phyloP scores from a whole-genome alignment of 1,139 yeast genomes.

The Geotrichum fermentans region DNA sequence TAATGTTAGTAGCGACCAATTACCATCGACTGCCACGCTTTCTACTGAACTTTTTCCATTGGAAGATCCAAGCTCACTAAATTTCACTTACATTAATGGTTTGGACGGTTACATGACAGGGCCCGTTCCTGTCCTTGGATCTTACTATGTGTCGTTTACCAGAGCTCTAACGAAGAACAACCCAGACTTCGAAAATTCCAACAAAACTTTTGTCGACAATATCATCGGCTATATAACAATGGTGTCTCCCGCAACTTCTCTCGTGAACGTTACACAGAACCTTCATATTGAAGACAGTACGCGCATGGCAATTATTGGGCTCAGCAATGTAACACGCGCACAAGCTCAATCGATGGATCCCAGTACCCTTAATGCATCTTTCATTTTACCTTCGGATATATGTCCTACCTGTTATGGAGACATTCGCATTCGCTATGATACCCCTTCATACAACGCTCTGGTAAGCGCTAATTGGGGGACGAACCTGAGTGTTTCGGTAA shows the following conservation, averaged over 20 bases:
- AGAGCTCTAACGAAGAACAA: constrained; percentile 28
- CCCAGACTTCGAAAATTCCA: constrained; percentile 24
- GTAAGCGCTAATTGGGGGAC: constrained; percentile 46
- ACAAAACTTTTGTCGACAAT: constrained; percentile 20
- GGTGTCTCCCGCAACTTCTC: constrained; percentile 53
- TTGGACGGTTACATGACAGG: constrained; percentile 14
- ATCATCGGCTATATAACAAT: constrained; percentile 70
- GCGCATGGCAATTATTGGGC: constrained; percentile 31
- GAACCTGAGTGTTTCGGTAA: constrained; percentile 42
- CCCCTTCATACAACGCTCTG: constrained; percentile 34
- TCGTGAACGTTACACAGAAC: constrained; percentile 49
- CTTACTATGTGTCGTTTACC: constrained; percentile 28
- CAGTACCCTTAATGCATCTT: constrained; percentile 23
- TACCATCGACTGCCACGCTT: constrained; percentile 15
- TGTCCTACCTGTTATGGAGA: constrained; percentile 24
- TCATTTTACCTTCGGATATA: constrained; percentile 22
- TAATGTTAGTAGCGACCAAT: constrained; percentile 18
- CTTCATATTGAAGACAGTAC: constrained; percentile 41
- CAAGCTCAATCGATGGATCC: constrained; percentile 8
- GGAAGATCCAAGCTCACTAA: neutral
- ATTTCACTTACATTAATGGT: neutral
- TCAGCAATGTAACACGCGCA: constrained; percentile 11
- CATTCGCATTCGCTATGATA: constrained; percentile 21
- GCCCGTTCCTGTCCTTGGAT: constrained; percentile 17
- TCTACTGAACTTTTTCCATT: constrained; percentile 27